A percentile compares a stretch with the other conserved stretches of the same genome.
Conservation (phyloP, 2,329 filamentous ascomycete genomes). For the Alternaria gaisen region DNA sequence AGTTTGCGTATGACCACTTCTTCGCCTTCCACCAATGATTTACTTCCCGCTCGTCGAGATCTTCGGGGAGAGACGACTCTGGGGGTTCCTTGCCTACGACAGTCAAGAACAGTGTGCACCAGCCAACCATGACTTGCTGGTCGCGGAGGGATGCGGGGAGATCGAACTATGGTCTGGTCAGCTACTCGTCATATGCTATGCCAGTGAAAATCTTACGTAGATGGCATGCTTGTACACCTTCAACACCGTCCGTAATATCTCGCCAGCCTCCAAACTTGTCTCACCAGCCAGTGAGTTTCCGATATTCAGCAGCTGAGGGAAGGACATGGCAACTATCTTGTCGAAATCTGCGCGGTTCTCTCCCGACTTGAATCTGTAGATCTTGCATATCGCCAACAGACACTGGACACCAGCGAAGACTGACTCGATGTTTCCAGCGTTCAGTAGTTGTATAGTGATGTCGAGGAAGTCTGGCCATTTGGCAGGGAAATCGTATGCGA, state of each 20-base stretch:
- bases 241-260: constrained; percentile 94
- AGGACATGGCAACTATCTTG: constrained; percentile 89
- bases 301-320: constrained; percentile 85
- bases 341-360: constrained; percentile 88
- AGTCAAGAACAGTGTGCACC: constrained; percentile 94
- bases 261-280: constrained; percentile 90
- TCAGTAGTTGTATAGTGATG: constrained; percentile 87
- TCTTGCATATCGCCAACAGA: constrained; percentile 90
- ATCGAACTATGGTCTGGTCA: constrained; percentile 72
- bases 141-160: constrained; percentile 79
- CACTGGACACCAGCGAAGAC: constrained; percentile 95
- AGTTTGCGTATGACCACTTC: constrained; percentile 98
- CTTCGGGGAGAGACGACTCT: constrained; percentile 78
- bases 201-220: constrained; percentile 71
- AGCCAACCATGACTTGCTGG: constrained; percentile 85
- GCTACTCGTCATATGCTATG: constrained; percentile 24
- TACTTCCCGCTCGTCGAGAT: constrained; percentile 83
- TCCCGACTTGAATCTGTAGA: constrained; percentile 92
- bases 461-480: constrained; percentile 96
- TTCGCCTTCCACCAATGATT: constrained; percentile 99
- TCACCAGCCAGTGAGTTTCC: constrained; percentile 90
- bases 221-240: constrained; percentile 99
- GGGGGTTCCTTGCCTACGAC: constrained; percentile 88
- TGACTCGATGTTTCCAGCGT: constrained; percentile 83
- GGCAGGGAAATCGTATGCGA: constrained; percentile 93